Evolutionary conservation across 2,329 filamentous ascomycete species (phyloP), one percentile per base, ranked within the genome.

Genomic region (Ceratocystis alfenasii): DNA sequence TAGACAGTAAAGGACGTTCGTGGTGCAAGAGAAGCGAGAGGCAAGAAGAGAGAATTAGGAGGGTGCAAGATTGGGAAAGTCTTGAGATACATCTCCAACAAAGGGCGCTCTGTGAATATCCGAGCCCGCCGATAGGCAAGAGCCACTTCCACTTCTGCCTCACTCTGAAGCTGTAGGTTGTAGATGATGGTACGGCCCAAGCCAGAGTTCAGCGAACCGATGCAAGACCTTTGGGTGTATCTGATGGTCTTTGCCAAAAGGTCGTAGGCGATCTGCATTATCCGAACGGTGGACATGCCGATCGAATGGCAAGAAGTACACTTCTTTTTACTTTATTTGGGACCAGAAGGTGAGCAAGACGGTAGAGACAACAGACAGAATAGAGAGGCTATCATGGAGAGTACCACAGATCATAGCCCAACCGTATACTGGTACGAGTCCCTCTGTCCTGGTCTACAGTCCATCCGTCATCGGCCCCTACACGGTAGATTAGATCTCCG

Each of bases 291-390:
- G 28, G 28, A 59, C 53, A 8, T 59, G 53, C 53, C 28, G 53
- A 59, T 59, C 53, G 25, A 30, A 33, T 59, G 53, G 33, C 53
- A 59, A 8, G 36, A 36, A 30, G 28, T 20, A 30, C 28, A 59
- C n/a, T 17, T 30, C 28, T 59, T 33, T 59, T 59, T 59, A 30
- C 53, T 30, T 33, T 10, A 59, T 59, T 15, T 36, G 25, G 28
- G 25, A 17, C 25, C 36, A 59, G 12, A 59, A 59, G 28, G 53
- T 17, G 28, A 36, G n/a, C 53, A 59, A 33, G 53, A 59, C 28
- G 53, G 28, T 33, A 59, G 53, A 59, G 33, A 33, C 25, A 59
- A 55, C 50, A 57, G 22, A 57, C 22, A 57, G 36, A 57, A 59
- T 20, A 8, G 4, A 30, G 25, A 33, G 20, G 8, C 48, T 5